These are phyloP conservation scores for Dipteronia sinensis DNA, from an alignment of 345 rosid species.

Conservation along the genomic window DNA sequence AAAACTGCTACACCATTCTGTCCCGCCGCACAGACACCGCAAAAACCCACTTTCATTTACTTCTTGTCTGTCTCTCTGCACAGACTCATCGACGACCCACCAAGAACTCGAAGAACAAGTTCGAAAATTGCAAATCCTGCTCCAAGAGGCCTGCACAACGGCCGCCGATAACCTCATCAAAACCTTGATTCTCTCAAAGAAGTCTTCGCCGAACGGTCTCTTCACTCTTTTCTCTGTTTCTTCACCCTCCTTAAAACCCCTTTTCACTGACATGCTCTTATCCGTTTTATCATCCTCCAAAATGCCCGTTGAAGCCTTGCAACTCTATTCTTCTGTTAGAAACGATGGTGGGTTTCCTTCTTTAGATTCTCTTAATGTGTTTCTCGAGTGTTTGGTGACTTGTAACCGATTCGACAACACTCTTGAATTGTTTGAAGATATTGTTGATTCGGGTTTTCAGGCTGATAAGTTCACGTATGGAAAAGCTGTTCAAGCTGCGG, in stretches of 20 bases:
- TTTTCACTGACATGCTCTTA: constrained; percentile 48
- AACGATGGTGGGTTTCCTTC: constrained; percentile 52
- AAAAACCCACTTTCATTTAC: neutral
- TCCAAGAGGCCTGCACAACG: constrained; percentile 48
- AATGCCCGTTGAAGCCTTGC: constrained; percentile 47
- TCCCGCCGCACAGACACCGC: neutral
- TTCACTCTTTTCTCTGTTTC: constrained; percentile 46
- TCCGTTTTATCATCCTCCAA: constrained; percentile 46
- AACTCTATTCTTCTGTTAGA: constrained; percentile 44
- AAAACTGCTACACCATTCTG: neutral
- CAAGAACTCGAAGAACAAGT: constrained; percentile 41
- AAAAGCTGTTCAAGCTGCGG: constrained; percentile 78
- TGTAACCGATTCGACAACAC: constrained; percentile 40
- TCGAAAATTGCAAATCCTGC: constrained; percentile 47
- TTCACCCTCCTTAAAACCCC: constrained; percentile 43
- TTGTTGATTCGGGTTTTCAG: constrained; percentile 43
- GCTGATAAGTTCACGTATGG: constrained; percentile 62
- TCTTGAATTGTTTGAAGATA: constrained; percentile 53
- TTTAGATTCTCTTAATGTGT: constrained; percentile 37
- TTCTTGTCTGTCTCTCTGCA: neutral
- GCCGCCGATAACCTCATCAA: constrained; percentile 48
- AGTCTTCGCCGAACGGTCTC: constrained; percentile 56
- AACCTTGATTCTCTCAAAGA: constrained; percentile 43
- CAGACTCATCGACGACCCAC: constrained; percentile 22
- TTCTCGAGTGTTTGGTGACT: constrained; percentile 46